These are phyloP conservation scores for Aegilops bicornis DNA, from an alignment of 176 grass and related monocot species.

Conservation along the genomic window DNA sequence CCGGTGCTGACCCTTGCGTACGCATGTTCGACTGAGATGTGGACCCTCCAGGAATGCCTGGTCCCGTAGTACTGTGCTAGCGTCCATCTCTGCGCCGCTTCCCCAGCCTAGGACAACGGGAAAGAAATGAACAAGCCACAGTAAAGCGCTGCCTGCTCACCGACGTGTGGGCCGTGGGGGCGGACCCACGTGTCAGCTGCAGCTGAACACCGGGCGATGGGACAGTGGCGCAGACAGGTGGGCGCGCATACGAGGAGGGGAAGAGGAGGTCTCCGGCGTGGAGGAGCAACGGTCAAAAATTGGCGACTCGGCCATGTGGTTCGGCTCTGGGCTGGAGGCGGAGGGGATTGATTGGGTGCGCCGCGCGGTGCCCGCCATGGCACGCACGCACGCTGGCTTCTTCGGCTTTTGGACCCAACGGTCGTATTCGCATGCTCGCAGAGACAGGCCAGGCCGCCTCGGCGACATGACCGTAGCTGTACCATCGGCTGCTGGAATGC, in stretches of 20 bases:
- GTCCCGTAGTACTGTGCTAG: not conserved
- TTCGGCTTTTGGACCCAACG: slow-evolving; percentile 35
- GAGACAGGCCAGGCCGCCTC: not conserved
- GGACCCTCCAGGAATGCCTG: rapidly evolving
- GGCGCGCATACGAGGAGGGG: slow-evolving; percentile 11
- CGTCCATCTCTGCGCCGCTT: not conserved
- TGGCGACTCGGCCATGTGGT: not conserved
- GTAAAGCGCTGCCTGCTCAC: not conserved
- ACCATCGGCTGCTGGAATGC: too few species aligned
- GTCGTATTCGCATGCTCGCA: slow-evolving; percentile 19
- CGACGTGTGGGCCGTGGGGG: not conserved
- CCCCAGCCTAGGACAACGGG: slow-evolving; percentile 21
- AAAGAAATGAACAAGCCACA: slow-evolving; percentile 12
- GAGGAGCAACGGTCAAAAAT: slow-evolving; percentile 61
- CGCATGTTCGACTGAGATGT: not conserved
- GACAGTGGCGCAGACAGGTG: not conserved
- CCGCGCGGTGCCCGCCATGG: slow-evolving; percentile 12
- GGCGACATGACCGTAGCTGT: not conserved
- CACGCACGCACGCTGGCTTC: not conserved
- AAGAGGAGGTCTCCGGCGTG: not conserved
- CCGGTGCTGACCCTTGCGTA: not conserved
- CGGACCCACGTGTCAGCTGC: not conserved
- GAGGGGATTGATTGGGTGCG: not conserved
- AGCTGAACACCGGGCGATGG: not conserved
- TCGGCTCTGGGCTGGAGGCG: not conserved